Evolutionary conservation across 345 rosid genomes (phyloP).

Genomic region (Hypericum androsaemum): DNA sequence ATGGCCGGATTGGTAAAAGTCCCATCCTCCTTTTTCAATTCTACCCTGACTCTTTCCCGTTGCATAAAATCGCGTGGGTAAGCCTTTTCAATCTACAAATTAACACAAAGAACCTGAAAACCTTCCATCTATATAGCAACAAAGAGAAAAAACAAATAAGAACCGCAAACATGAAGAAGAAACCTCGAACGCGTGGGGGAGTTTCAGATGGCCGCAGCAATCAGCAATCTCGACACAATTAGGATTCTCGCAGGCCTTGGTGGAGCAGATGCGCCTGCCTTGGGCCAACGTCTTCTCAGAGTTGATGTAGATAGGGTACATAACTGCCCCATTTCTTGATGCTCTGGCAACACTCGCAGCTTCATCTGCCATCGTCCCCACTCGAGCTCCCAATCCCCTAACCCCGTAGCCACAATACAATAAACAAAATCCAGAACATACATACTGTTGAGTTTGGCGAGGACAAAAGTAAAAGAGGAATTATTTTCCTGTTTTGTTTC

Average conservation of each 20-base stretch:
- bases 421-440: too few species aligned
- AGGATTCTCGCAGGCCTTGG: slow-evolving; percentile 79
- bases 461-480: too few species aligned
- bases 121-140: not conserved
- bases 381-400: too few species aligned
- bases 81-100: slow-evolving; percentile 65
- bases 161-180: slow-evolving; percentile 3
- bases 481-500: too few species aligned
- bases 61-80: slow-evolving; percentile 95
- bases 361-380: slow-evolving; percentile 30
- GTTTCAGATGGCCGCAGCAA: slow-evolving; percentile 65
- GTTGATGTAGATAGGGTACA: slow-evolving; percentile 81
- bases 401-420: too few species aligned
- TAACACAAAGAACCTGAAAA: not conserved
- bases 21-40: slow-evolving; percentile 77
- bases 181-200: slow-evolving; percentile 71
- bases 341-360: slow-evolving; percentile 15
- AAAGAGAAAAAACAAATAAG: too few species aligned
- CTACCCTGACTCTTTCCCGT: slow-evolving; percentile 79
- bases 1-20: slow-evolving; percentile 65
- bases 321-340: slow-evolving; percentile 72
- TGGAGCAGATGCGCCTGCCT: slow-evolving; percentile 60
- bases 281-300: slow-evolving; percentile 90
- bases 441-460: too few species aligned
- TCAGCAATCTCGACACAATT: slow-evolving; percentile 75